A percentile compares a stretch with the other conserved stretches of the same genome.
These are phyloP conservation scores for Xylariaceae sp. DNA, from an alignment of 2,329 filamentous ascomycete genomes.

Conservation along the genomic window DNA sequence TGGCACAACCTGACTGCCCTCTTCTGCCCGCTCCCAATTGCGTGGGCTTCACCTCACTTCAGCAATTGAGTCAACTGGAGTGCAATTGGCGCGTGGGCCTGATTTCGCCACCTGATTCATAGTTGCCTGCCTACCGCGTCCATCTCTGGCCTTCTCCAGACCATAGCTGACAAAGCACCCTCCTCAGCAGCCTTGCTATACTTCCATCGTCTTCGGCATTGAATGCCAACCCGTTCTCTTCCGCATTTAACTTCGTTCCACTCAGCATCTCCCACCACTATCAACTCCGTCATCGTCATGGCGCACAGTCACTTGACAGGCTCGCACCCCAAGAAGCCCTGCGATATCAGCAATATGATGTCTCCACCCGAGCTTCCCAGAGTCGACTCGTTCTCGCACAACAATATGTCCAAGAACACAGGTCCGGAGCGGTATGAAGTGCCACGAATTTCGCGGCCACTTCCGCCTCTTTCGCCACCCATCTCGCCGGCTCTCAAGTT, in stretches of 20 bases:
- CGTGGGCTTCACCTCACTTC: slow-evolving; percentile 3
- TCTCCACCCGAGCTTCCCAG: slow-evolving; percentile 52
- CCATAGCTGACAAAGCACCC: slow-evolving; percentile 24
- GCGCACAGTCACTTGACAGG: slow-evolving; percentile 9
- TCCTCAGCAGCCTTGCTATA: slow-evolving; percentile 11
- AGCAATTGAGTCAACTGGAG: slow-evolving; percentile 16
- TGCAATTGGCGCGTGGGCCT: slow-evolving; percentile 18
- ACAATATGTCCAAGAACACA: slow-evolving; percentile 16
- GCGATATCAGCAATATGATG: slow-evolving; percentile 50
- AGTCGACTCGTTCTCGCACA: slow-evolving; percentile 43
- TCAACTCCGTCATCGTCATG: slow-evolving; percentile 12
- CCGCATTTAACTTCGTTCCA: neutral
- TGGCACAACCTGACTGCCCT: neutral
- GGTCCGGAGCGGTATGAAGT: slow-evolving; percentile 18
- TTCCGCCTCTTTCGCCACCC: slow-evolving; percentile 46
- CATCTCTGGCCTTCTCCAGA: slow-evolving; percentile 7
- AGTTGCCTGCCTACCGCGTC: too few species aligned
- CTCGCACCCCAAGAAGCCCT: slow-evolving; percentile 29
- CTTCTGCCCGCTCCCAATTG: slow-evolving; percentile 7
- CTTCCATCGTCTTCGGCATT: slow-evolving; percentile 12
- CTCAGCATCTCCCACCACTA: slow-evolving; percentile 6
- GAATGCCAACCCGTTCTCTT: slow-evolving; percentile 1
- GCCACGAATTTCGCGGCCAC: slow-evolving; percentile 30
- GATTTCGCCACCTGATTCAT: slow-evolving; percentile 21
- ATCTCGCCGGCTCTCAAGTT: slow-evolving; percentile 44